phyloP scores from a whole-genome alignment of 805 yeast species.

The Brettanomyces custersianus region DNA sequence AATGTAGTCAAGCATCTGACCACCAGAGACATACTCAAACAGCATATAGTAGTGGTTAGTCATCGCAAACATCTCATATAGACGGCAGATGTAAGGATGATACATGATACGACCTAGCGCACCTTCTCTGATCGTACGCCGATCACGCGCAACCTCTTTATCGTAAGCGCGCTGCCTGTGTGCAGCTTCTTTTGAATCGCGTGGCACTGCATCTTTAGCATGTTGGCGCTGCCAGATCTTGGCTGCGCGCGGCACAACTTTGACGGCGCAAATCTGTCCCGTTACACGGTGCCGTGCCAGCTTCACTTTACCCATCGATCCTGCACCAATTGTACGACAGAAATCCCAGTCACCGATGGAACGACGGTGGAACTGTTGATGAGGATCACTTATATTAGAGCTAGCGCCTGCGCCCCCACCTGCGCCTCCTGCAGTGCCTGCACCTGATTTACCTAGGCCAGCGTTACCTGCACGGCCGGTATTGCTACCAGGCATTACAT shows the following conservation, averaged over 20 bases:
- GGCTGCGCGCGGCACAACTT: conserved; percentile 86
- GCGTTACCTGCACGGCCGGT: no score
- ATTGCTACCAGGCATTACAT: no score
- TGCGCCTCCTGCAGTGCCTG: no score
- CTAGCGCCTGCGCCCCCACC: no score
- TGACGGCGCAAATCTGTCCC: conserved; percentile 80
- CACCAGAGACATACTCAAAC: conserved; percentile 94
- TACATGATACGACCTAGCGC: conserved; percentile 83
- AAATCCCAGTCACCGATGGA: conserved; percentile 97
- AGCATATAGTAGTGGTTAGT: conserved; percentile 94
- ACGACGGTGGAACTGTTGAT: conserved; percentile 64
- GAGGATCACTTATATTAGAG: no score
- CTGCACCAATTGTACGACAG: conserved; percentile 91
- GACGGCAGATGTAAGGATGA: conserved; percentile 86
- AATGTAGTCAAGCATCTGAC: conserved; percentile 94
- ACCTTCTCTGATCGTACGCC: conserved; percentile 89
- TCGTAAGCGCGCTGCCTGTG: conserved; percentile 64
- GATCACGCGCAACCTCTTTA: conserved; percentile 83
- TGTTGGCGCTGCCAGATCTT: conserved; percentile 67
- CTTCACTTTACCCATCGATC: conserved; percentile 98
- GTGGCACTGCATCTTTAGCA: conserved; percentile 58
- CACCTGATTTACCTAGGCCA: no score
- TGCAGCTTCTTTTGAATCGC: conserved; percentile 44
- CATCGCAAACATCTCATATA: conserved; percentile 93
- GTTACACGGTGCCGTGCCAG: conserved; percentile 80